phyloP scores from a whole-genome alignment of 2,329 filamentous ascomycete genomes.

The Nigrospora sphaerica region DNA sequence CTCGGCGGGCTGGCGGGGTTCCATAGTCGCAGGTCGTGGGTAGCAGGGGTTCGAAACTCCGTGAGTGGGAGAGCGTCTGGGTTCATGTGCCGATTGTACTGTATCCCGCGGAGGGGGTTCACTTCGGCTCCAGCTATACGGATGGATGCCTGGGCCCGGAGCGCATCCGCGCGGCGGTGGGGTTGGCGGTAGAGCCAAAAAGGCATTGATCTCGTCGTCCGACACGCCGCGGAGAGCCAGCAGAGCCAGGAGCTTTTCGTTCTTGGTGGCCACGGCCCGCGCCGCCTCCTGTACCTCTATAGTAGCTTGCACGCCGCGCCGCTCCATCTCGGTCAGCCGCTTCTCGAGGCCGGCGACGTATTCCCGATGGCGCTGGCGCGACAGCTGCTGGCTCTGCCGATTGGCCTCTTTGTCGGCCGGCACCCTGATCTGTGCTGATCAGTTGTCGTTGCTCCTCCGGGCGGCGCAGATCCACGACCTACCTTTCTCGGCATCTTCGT shows the following conservation, averaged over 20 bases:
- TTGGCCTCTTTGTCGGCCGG: conserved; percentile 12
- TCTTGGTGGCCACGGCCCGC: conserved; percentile 40
- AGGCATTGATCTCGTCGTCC: conserved; percentile 30
- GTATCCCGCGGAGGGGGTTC: too few species aligned
- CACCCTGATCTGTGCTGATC: conserved; percentile 8
- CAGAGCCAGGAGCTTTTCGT: conserved; percentile 35
- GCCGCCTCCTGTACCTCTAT: conserved; percentile 47
- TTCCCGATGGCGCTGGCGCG: conserved; percentile 42
- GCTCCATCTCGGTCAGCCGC: conserved; percentile 39
- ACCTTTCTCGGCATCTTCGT: conserved; percentile 2
- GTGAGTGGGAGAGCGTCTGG: too few species aligned
- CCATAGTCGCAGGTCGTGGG: too few species aligned
- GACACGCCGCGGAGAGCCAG: conserved; percentile 31
- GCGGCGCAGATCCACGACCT: not conserved
- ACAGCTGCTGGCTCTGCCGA: conserved; percentile 47
- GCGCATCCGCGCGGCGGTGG: too few species aligned
- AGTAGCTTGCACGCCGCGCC: conserved; percentile 39
- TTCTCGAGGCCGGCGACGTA: conserved; percentile 40
- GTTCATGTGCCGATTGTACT: too few species aligned
- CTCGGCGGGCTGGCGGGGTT: too few species aligned
- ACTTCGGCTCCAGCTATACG: too few species aligned
- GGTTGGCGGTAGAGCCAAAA: conserved; percentile 13
- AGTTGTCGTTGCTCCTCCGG: not conserved
- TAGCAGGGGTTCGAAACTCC: too few species aligned
- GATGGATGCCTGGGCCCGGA: too few species aligned